Percentiles rank a stretch among this genome's conserved stretches.
Evolutionary conservation across 129 eudicot species (phyloP).

Genomic region (Flaveria sonorensis): DNA sequence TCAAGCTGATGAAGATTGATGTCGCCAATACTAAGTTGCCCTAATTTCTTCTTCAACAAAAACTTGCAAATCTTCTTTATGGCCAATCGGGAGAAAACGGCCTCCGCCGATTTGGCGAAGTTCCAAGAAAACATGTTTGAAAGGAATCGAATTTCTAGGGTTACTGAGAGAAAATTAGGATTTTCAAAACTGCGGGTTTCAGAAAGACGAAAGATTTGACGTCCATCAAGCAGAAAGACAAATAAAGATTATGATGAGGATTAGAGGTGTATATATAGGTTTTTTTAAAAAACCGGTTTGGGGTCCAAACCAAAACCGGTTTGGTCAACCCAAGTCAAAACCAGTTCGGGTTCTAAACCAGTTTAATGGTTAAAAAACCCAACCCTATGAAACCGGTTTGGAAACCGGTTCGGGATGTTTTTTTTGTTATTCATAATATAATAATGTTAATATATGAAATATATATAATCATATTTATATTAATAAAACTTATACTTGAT

Average conservation of each 20-base stretch:
- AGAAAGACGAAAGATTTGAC: slow-evolving; percentile 22
- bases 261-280: too few species aligned
- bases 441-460: too few species aligned
- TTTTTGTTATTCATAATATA: too few species aligned
- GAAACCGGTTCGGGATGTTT: too few species aligned
- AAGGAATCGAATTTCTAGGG: slow-evolving; percentile 13
- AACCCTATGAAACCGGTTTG: too few species aligned
- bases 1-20: slow-evolving; percentile 94
- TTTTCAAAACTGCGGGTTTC: slow-evolving; percentile 18
- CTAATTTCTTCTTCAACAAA: slow-evolving; percentile 87
- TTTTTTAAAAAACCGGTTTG: too few species aligned
- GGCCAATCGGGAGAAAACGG: slow-evolving; percentile 77
- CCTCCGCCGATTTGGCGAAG: slow-evolving; percentile 90
- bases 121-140: slow-evolving; percentile 73
- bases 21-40: slow-evolving; percentile 80
- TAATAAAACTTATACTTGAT: too few species aligned
- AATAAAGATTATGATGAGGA: slow-evolving; percentile 27
- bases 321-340: too few species aligned
- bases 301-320: too few species aligned
- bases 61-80: slow-evolving; percentile 73
- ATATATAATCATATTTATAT: too few species aligned
- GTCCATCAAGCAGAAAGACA: slow-evolving; percentile 37
- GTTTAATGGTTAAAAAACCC: too few species aligned
- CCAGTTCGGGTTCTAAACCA: too few species aligned
- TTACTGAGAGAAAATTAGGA: slow-evolving; percentile 32